Conservation (phyloP, 2,329 filamentous ascomycete species). For the Cercospora berteroae region DNA sequence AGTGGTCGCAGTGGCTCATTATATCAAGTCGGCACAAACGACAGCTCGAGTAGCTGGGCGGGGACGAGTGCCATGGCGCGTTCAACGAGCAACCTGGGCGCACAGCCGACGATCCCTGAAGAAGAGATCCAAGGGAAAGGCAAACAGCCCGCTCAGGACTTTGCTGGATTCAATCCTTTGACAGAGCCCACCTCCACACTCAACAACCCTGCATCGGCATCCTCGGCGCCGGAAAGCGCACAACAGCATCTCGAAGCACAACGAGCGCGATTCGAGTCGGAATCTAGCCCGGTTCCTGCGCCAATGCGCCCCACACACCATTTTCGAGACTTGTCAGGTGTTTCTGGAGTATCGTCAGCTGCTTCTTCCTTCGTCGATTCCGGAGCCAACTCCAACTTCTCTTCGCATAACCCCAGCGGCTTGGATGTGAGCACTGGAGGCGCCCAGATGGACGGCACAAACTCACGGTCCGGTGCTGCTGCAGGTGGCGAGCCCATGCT, state of each 20-base stretch:
- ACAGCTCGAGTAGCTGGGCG: conserved; percentile 37
- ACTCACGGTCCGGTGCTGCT: conserved; percentile 40
- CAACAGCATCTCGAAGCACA: conserved; percentile 49
- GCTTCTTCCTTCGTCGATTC: conserved; percentile 75
- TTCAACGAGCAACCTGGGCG: conserved; percentile 55
- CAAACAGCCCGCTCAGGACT: conserved; percentile 47
- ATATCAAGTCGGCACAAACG: conserved; percentile 37
- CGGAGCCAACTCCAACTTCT: conserved; percentile 40
- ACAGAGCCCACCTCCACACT: conserved; percentile 45
- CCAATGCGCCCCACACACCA: conserved; percentile 47
- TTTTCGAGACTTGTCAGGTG: conserved; percentile 79
- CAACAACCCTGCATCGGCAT: conserved; percentile 36
- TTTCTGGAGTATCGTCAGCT: conserved; percentile 81
- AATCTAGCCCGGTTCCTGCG: conserved; percentile 28
- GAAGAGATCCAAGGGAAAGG: conserved; percentile 45
- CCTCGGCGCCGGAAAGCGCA: conserved; percentile 34
- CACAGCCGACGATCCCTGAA: conserved; percentile 38
- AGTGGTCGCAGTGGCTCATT: conserved; percentile 56
- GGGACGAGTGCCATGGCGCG: conserved; percentile 34
- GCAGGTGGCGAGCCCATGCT: conserved; percentile 73
- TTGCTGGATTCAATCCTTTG: conserved; percentile 44
- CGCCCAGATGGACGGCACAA: conserved; percentile 26
- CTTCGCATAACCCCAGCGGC: conserved; percentile 55
- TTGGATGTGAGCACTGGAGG: conserved; percentile 44
- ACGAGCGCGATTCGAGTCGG: conserved; percentile 43